phyloP scores from a whole-genome alignment of 495 filamentous ascomycete genomes.

The Penicillium herquei region DNA sequence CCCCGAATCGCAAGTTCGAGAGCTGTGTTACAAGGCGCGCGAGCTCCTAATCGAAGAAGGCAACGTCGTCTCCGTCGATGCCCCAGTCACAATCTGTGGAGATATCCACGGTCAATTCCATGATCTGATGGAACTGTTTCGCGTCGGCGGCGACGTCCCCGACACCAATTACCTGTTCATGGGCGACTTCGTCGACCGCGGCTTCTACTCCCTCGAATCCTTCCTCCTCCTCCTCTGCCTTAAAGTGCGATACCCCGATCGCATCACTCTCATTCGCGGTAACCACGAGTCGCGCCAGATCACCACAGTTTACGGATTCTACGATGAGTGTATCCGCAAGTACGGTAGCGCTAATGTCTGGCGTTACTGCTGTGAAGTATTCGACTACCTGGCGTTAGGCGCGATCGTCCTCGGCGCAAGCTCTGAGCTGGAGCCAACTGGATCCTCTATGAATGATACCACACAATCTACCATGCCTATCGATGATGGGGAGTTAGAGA shows the following conservation, averaged over 20 bases:
- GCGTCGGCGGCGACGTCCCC: conserved; percentile 90
- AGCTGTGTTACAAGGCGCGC: conserved; percentile 95
- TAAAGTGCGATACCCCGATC: conserved; percentile 96
- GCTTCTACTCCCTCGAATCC: conserved; percentile 96
- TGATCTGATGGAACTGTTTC: conserved; percentile 97
- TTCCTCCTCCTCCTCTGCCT: conserved; percentile 92
- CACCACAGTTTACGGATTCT: conserved; percentile 97
- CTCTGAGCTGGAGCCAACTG: conserved; percentile 60
- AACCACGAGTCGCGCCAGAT: conserved; percentile 98
- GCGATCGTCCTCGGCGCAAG: conserved; percentile 91
- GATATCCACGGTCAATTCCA: conserved; percentile 99
- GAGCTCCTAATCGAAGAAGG: conserved; percentile 97
- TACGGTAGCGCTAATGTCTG: conserved; percentile 97
- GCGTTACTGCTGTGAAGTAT: conserved; percentile 98
- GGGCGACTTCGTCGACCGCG: conserved; percentile 98
- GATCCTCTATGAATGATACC: conserved; percentile 41
- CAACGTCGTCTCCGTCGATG: conserved; percentile 94
- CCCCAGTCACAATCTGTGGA: conserved; percentile 97
- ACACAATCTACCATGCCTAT: conserved; percentile 45
- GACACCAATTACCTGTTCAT: conserved; percentile 99
- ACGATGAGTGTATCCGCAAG: conserved; percentile 96
- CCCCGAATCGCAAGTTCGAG: conserved; percentile 89
- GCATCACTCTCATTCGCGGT: conserved; percentile 93
- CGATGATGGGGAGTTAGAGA: conserved; percentile 74
- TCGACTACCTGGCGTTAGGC: conserved; percentile 94